Percentiles rank a stretch among this genome's conserved stretches.
These are phyloP conservation scores for Penicillium subrubescens DNA, from an alignment of 495 filamentous ascomycete genomes.

Conservation along the genomic window DNA sequence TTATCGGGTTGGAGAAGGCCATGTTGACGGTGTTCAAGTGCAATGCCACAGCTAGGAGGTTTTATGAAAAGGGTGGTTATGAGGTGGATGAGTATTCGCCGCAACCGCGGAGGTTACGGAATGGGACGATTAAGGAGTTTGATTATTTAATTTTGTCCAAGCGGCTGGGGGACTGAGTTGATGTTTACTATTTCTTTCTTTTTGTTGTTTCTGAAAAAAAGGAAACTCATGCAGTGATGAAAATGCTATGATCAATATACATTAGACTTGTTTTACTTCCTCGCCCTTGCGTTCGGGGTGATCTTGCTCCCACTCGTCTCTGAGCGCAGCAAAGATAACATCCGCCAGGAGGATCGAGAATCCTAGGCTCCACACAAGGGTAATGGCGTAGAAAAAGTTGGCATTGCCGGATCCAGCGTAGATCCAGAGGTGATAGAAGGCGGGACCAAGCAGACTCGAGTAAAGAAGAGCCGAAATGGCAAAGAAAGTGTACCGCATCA, in stretches of 20 bases:
- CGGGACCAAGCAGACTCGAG: slow-evolving; percentile 83
- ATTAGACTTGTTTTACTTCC: slow-evolving; percentile 81
- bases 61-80: slow-evolving; percentile 74
- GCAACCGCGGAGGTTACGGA: slow-evolving; percentile 59
- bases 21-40: slow-evolving; percentile 84
- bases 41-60: slow-evolving; percentile 61
- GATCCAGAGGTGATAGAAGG: slow-evolving; percentile 98
- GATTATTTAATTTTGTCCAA: slow-evolving; percentile 78
- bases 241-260: slow-evolving; percentile 19
- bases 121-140: slow-evolving; percentile 62
- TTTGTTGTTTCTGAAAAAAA: slow-evolving; percentile 7
- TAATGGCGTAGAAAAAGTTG: slow-evolving; percentile 99
- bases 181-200: slow-evolving; percentile 3
- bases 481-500: slow-evolving; percentile 94
- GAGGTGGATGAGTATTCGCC: slow-evolving; percentile 67
- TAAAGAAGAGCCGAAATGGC: slow-evolving; percentile 80
- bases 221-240: background rate
- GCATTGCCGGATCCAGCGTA: slow-evolving; percentile 97
- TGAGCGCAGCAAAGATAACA: slow-evolving; percentile 78
- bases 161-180: slow-evolving; percentile 30
- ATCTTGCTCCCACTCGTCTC: slow-evolving; percentile 94
- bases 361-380: slow-evolving; percentile 92
- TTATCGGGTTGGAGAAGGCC: slow-evolving; percentile 60
- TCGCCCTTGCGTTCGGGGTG: slow-evolving; percentile 86
- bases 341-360: slow-evolving; percentile 81